Percentiles rank a stretch among this genome's conserved stretches.
Evolutionary conservation across 352 stramenopile genomes (phyloP).

Genomic region (Pythium grandisporangium): DNA sequence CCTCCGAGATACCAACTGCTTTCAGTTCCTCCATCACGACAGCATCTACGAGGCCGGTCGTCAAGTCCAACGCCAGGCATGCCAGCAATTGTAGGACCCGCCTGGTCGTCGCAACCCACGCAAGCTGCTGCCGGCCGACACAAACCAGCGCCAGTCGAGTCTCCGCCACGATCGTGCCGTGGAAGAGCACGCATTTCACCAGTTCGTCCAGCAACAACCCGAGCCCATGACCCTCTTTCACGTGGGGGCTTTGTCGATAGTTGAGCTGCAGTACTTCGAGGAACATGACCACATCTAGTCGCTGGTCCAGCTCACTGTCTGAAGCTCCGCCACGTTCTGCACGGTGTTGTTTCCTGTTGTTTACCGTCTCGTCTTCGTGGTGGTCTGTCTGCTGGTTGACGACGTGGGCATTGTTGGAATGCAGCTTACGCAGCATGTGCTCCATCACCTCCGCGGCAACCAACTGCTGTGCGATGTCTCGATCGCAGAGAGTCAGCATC

Average conservation of each 20-base stretch:
- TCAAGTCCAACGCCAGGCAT: neutral
- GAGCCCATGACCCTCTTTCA: too few species aligned
- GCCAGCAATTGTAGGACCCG: neutral
- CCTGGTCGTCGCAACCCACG: neutral
- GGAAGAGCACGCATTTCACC: conserved; percentile 3
- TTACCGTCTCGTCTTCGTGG: neutral
- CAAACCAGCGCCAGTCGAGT: conserved; percentile 8
- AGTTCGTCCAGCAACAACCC: too few species aligned
- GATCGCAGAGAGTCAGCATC: conserved; percentile 3
- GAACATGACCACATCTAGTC: too few species aligned
- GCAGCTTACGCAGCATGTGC: neutral
- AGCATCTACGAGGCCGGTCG: neutral
- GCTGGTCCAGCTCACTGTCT: too few species aligned
- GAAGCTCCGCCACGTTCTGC: too few species aligned
- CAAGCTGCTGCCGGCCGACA: too few species aligned
- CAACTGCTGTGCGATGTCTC: conserved; percentile 1
- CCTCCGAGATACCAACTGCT: neutral
- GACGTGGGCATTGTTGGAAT: conserved; percentile 2
- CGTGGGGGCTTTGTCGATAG: too few species aligned
- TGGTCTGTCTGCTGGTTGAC: neutral
- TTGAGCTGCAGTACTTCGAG: too few species aligned
- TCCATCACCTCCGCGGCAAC: conserved; percentile 1
- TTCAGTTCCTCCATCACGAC: neutral
- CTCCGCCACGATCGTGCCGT: conserved; percentile 3
- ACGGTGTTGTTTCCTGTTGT: too few species aligned